These are phyloP conservation scores for Cadophora sp. DNA, from an alignment of 2,329 filamentous ascomycete species.

Conservation along the genomic window DNA sequence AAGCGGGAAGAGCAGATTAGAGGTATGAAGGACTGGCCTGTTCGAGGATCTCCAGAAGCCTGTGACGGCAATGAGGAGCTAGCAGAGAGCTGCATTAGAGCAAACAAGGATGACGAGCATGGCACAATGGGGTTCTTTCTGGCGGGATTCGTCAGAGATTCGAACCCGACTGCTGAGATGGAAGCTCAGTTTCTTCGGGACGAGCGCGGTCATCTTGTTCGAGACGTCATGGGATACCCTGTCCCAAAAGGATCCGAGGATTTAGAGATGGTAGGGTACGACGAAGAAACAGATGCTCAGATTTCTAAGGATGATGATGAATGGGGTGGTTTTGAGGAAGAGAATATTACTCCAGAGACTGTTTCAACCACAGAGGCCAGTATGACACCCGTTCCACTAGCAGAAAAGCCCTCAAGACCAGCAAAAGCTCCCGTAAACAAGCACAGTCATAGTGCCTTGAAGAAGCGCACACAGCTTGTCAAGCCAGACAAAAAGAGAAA, in stretches of 20 bases:
- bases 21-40: slow-evolving; percentile 78
- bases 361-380: not conserved
- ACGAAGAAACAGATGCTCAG: slow-evolving; percentile 32
- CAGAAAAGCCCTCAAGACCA: slow-evolving; percentile 7
- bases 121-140: slow-evolving; percentile 97
- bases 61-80: slow-evolving; percentile 58
- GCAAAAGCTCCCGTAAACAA: slow-evolving; percentile 14
- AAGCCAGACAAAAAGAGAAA: slow-evolving; percentile 33
- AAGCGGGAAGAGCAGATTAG: slow-evolving; percentile 73
- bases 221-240: slow-evolving; percentile 50
- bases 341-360: slow-evolving; percentile 5
- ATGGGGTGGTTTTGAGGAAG: slow-evolving; percentile 48
- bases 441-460: slow-evolving; percentile 13
- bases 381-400: not conserved
- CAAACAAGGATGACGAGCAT: slow-evolving; percentile 79
- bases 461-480: slow-evolving; percentile 28
- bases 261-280: slow-evolving; percentile 21
- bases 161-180: slow-evolving; percentile 10
- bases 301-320: slow-evolving; percentile 47
- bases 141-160: slow-evolving; percentile 74
- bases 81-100: slow-evolving; percentile 80
- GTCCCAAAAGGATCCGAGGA: slow-evolving; percentile 40
- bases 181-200: slow-evolving; percentile 49
- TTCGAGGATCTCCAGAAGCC: slow-evolving; percentile 61
- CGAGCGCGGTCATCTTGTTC: slow-evolving; percentile 58